Conservation (phyloP, 495 filamentous ascomycete genomes). For the Lophiotrema nucula region DNA sequence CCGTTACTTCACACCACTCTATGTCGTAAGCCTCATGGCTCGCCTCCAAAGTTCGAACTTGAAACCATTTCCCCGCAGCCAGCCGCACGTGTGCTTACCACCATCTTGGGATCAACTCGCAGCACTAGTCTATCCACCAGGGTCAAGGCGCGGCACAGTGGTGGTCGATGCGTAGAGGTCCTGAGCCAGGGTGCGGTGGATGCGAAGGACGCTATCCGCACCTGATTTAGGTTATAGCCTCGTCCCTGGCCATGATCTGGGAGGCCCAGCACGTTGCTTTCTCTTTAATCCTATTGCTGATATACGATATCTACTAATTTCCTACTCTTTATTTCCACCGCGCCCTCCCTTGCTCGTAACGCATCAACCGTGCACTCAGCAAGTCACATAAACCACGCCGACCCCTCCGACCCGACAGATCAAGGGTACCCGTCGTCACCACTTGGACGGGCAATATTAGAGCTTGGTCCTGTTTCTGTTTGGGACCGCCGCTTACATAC, state of each 20-base stretch:
- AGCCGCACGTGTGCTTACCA: constrained; percentile 33
- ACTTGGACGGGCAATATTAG: constrained; percentile 5
- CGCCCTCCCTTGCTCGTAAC: constrained; percentile 14
- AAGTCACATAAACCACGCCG: constrained; percentile 8
- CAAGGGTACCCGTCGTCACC: background rate
- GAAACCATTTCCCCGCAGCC: constrained; percentile 34
- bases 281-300: background rate
- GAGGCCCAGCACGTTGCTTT: constrained; percentile 8
- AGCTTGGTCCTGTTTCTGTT: constrained; percentile 3
- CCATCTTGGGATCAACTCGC: constrained; percentile 18
- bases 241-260: constrained; percentile 18
- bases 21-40: constrained; percentile 23
- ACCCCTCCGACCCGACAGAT: constrained; percentile 1
- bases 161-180: constrained; percentile 6
- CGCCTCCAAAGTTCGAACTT: constrained; percentile 27
- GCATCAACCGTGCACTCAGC: constrained; percentile 17
- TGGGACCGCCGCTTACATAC: constrained; percentile 19
- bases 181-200: constrained; percentile 11
- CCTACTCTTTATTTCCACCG: background rate
- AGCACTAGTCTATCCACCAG: constrained; percentile 16
- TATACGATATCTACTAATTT: constrained; percentile 2
- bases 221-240: constrained; percentile 27
- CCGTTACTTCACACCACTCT: constrained; percentile 10
- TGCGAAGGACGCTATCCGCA: constrained; percentile 23
- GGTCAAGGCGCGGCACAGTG: constrained; percentile 5